Conservation (phyloP, 805 yeast genomes). For the Starmerella stigmatis region DNA sequence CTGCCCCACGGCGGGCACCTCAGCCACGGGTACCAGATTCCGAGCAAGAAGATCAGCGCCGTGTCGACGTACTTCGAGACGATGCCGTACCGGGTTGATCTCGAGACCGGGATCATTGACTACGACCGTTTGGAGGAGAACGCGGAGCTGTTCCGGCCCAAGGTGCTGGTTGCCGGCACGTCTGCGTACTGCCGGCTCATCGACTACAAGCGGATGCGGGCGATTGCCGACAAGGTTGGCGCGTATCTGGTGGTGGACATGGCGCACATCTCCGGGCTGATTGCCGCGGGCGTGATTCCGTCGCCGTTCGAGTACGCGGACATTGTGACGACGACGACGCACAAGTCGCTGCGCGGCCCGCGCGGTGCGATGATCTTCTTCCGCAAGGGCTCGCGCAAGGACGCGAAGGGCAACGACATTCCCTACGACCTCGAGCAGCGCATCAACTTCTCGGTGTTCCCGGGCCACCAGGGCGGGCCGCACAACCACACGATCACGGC, state of each 20-base stretch:
- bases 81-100: constrained; percentile 94
- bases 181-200: constrained; percentile 95
- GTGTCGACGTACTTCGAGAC: constrained; percentile 96
- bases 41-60: constrained; percentile 82
- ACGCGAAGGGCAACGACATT: constrained; percentile 86
- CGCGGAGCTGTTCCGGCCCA: constrained; percentile 88
- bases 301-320: constrained; percentile 96
- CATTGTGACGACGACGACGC: constrained; percentile 96
- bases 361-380: constrained; percentile 99
- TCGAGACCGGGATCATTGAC: constrained; percentile 87
- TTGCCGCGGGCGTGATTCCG: constrained; percentile 91
- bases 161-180: constrained; percentile 93
- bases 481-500: constrained; percentile 99
- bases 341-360: constrained; percentile 97
- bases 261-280: constrained; percentile 97
- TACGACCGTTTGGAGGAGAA: constrained; percentile 89
- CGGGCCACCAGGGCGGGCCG: constrained; percentile 99
- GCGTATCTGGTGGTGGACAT: constrained; percentile 93
- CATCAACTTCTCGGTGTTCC: constrained; percentile 97
- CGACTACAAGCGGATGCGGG: constrained; percentile 93
- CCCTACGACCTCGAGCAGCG: constrained; percentile 85
- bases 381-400: constrained; percentile 88
- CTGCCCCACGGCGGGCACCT: constrained; percentile 98
- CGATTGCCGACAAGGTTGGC: constrained; percentile 93
- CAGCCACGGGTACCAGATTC: constrained; percentile 97